Base-by-base conservation (phyloP, 768 basidiomycete genomes). In the Tylopilus intermedius region DNA sequence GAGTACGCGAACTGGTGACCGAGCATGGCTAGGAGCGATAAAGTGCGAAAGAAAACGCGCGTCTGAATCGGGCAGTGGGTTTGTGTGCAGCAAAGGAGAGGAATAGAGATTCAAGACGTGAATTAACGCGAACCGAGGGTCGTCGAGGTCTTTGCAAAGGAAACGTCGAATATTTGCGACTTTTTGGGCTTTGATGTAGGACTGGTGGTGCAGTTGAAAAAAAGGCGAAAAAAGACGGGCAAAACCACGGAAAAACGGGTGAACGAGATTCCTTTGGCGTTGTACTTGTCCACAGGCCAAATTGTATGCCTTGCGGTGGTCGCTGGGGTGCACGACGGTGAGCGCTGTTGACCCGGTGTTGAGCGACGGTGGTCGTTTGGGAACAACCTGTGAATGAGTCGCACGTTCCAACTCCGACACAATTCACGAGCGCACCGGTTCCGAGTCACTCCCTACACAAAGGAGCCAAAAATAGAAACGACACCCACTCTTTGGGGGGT, bases 1-100 rank as follows among this genome's bases (percentile, higher is more conserved):
- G 94, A 96, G 72, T 81, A 90, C 56, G 94, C 90, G 64, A 93
- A 92, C 71, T 88, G 87, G 74, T 91, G 89, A 59, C 89, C 89
- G 51, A 90, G 78, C 89, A 92, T 91, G 72, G 49, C 73, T 66
- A 32, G 30, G 18, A 39, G 24, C 11, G 48, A 48, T 49, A 44
- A 29, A 38, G 21, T 35, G 10, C 39, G 50, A 24, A 27, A 18
- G 22, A 37, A 45, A 55, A 55, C 29, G 58, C 61, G 68, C 58
- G 65, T 50, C 45, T 49, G 53, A 47, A 38, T 53, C 35, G 49
- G 21, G 32, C 10, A n/a, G 24, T 22, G 41, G 49, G 41, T n/a
- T 18, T 35, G 13, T 47, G 8, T 49, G 14, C 9, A 51, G 21
- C 33, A 53, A 58, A 45, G 13, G 22, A 51, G 18, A n/a, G 35